Percentiles rank a stretch among this genome's conserved stretches.
Evolutionary conservation across 208 protist genomes (phyloP).

Genomic region (Leishmania amazonensis): DNA sequence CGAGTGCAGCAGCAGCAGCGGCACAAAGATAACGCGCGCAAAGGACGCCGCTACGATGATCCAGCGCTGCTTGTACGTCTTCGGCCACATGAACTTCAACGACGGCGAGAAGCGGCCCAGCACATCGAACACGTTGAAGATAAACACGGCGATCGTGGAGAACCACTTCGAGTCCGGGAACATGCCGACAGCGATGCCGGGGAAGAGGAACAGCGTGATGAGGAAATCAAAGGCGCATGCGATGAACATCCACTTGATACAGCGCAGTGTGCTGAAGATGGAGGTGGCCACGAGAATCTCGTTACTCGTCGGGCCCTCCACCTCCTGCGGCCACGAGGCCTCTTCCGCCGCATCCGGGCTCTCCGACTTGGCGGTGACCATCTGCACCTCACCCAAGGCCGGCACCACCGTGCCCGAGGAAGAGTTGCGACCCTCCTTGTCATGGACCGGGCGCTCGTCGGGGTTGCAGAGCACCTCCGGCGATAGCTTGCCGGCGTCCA

Average conservation of each 20-base stretch:
- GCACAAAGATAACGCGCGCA: constrained; percentile 51
- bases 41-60: constrained; percentile 43
- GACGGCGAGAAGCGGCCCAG: constrained; percentile 50
- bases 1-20: constrained; percentile 56
- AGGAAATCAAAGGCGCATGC: constrained; percentile 52
- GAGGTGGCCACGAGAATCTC: constrained; percentile 20
- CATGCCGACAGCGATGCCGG: constrained; percentile 44
- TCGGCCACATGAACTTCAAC: constrained; percentile 43
- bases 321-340: background rate
- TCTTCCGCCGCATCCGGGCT: background rate
- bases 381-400: background rate
- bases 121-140: constrained; percentile 66
- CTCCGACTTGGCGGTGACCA: background rate
- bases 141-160: constrained; percentile 48
- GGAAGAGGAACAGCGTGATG: constrained; percentile 67
- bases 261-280: constrained; percentile 24
- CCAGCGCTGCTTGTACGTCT: constrained; percentile 34
- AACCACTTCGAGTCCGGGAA: constrained; percentile 60
- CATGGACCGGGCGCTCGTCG: constrained; percentile 14
- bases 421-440: background rate
- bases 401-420: background rate
- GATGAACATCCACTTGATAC: constrained; percentile 42
- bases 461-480: background rate
- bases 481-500: constrained; percentile 18
- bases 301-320: constrained; percentile 18